Percentiles rank a stretch among this genome's conserved stretches.
Conservation (phyloP, 1,284 basidiomycete species). For the Melampsora medusae region DNA sequence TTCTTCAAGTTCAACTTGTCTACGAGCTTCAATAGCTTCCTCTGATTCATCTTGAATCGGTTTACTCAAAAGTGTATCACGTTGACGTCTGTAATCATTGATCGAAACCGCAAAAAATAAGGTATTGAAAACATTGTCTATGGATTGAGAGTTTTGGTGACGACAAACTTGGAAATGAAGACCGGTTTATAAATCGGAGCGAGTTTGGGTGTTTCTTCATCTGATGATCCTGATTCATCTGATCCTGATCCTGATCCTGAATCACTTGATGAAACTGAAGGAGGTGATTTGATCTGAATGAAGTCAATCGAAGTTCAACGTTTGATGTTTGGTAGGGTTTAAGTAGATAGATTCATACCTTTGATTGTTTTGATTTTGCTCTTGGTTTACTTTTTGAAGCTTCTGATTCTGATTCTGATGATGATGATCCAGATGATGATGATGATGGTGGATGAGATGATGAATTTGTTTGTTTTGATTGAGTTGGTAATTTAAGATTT, state of each 20-base stretch:
- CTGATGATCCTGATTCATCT: not conserved
- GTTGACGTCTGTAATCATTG: slow-evolving; percentile 38
- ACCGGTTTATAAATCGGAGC: slow-evolving; percentile 72
- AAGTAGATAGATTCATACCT: not conserved
- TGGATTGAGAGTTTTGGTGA: not conserved
- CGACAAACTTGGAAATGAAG: slow-evolving; percentile 79
- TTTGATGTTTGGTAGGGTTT: not conserved
- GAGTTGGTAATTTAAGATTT: too few relatives aligned
- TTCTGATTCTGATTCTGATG: slow-evolving; percentile 9
- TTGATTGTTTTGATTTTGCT: slow-evolving; percentile 8
- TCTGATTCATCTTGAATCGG: slow-evolving; percentile 39
- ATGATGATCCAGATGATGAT: not conserved
- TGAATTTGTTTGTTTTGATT: too few relatives aligned
- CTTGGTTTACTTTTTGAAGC: not conserved
- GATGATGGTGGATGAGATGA: not conserved
- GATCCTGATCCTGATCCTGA: slow-evolving; percentile 13
- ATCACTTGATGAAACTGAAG: not conserved
- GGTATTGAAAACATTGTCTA: not conserved
- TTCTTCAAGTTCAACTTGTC: slow-evolving; percentile 8
- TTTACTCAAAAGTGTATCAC: slow-evolving; percentile 22
- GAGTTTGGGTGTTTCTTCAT: slow-evolving; percentile 10
- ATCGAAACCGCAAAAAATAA: slow-evolving; percentile 8
- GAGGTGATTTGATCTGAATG: not conserved
- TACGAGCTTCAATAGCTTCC: slow-evolving; percentile 13
- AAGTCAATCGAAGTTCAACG: not conserved